These are phyloP conservation scores for Wickerhamomyces sp. DNA, from an alignment of 1,139 yeast species.

Conservation along the genomic window DNA sequence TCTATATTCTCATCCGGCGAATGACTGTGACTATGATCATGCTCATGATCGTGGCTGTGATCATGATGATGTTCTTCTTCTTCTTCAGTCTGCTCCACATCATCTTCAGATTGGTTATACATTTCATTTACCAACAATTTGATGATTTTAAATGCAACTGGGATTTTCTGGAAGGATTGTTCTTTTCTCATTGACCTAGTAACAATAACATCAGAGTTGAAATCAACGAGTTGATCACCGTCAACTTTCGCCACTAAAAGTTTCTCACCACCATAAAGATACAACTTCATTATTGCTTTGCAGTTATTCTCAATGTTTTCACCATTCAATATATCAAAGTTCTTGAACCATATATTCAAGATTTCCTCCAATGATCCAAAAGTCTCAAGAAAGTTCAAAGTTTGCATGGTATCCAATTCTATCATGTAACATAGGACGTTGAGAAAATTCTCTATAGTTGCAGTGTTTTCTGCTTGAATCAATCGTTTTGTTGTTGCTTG, in stretches of 20 bases:
- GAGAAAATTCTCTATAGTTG: conserved; percentile 71
- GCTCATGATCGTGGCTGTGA: conserved; percentile 32
- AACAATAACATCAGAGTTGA: conserved; percentile 56
- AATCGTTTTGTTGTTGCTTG: conserved; percentile 70
- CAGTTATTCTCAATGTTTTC: conserved; percentile 69
- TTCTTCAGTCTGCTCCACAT: conserved; percentile 7
- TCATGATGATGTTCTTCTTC: conserved; percentile 16
- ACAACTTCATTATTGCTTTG: conserved; percentile 64
- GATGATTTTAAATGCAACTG: conserved; percentile 69
- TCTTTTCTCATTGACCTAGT: conserved; percentile 80
- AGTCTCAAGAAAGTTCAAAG: conserved; percentile 54
- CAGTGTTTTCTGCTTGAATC: conserved; percentile 57
- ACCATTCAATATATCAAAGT: conserved; percentile 80
- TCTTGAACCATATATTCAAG: conserved; percentile 74
- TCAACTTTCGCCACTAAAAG: conserved; percentile 52
- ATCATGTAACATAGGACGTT: conserved; percentile 74
- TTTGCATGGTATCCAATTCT: conserved; percentile 52
- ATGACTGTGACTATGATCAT: conserved; percentile 80
- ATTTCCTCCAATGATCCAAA: conserved; percentile 35
- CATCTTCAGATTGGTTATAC: conserved; percentile 44
- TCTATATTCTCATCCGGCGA: conserved; percentile 40
- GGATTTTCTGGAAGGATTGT: conserved; percentile 56
- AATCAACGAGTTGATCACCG: conserved; percentile 60
- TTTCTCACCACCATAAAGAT: conserved; percentile 38
- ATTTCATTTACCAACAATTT: conserved; percentile 69